A percentile compares a stretch with the other conserved stretches of the same genome.
phyloP scores from a whole-genome alignment of 83 land plant genomes.

The Thuja plicata region DNA sequence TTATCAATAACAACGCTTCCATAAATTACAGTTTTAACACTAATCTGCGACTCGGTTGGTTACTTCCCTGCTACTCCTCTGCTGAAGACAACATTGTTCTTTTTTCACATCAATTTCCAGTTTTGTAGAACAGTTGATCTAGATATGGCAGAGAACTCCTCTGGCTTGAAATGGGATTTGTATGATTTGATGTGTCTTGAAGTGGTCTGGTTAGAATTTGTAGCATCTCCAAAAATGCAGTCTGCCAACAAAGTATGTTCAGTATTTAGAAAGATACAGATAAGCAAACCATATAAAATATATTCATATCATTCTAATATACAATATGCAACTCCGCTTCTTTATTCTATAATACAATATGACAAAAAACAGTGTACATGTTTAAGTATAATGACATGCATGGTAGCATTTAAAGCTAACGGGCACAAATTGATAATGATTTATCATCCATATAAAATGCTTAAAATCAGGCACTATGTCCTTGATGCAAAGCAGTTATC shows the following conservation, averaged over 20 bases:
- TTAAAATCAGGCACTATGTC: background rate
- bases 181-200: background rate
- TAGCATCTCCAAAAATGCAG: slow-evolving; percentile 6
- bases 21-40: too few species aligned
- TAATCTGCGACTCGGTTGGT: too few species aligned
- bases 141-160: background rate
- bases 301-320: background rate
- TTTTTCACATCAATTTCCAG: background rate
- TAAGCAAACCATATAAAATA: background rate
- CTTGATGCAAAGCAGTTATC: background rate
- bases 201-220: background rate
- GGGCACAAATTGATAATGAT: background rate
- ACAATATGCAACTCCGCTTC: background rate
- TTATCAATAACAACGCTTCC: too few species aligned
- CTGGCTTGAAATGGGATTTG: background rate
- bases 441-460: background rate
- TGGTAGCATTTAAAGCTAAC: background rate
- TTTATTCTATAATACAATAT: background rate
- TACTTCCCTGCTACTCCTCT: too few species aligned
- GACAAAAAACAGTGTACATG: background rate
- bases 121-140: background rate
- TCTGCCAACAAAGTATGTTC: background rate
- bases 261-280: background rate
- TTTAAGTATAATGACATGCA: background rate
- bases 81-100: background rate